These are phyloP conservation scores for Alternaria novae-zelandiae DNA, from an alignment of 2,329 filamentous ascomycete genomes.

Conservation along the genomic window DNA sequence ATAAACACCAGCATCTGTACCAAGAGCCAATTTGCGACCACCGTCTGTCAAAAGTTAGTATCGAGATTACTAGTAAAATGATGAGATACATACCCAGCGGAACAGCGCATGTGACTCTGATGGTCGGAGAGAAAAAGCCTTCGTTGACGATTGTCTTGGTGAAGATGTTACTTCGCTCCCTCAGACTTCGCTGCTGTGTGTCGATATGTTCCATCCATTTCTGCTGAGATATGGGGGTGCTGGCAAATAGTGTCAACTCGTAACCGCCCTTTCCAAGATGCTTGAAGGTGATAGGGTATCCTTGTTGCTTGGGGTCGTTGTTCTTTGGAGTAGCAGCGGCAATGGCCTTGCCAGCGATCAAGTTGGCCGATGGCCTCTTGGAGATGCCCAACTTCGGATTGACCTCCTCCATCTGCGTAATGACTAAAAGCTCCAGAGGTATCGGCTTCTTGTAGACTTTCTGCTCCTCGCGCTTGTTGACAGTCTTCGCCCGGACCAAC, in stretches of 20 bases:
- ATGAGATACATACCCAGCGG: conserved; percentile 73
- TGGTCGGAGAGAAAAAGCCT: conserved; percentile 86
- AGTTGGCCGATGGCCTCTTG: conserved; percentile 86
- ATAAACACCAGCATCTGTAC: conserved; percentile 93
- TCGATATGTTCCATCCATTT: conserved; percentile 99
- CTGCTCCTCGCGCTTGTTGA: conserved; percentile 91
- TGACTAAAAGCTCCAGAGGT: conserved; percentile 88
- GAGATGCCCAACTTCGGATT: conserved; percentile 79
- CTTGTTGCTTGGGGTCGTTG: conserved; percentile 65
- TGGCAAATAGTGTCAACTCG: conserved; percentile 86
- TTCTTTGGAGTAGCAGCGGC: conserved; percentile 50
- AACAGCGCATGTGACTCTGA: conserved; percentile 92
- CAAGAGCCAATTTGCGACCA: conserved; percentile 90
- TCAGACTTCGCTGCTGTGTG: conserved; percentile 82
- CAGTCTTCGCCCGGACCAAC: conserved; percentile 86
- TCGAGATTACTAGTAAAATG: background rate
- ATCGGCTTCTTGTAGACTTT: conserved; percentile 97
- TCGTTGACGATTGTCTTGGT: conserved; percentile 75
- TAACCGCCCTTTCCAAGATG: conserved; percentile 96
- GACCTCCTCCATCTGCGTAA: conserved; percentile 96
- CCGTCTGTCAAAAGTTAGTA: conserved; percentile 68
- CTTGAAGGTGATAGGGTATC: conserved; percentile 93
- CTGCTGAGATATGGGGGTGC: conserved; percentile 82
- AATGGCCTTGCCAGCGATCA: conserved; percentile 61
- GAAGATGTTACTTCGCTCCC: conserved; percentile 75